Percentiles rank a stretch among this genome's conserved stretches.
These are phyloP conservation scores for Albizia julibrissin DNA, from an alignment of 306 rosid genomes.

Conservation along the genomic window DNA sequence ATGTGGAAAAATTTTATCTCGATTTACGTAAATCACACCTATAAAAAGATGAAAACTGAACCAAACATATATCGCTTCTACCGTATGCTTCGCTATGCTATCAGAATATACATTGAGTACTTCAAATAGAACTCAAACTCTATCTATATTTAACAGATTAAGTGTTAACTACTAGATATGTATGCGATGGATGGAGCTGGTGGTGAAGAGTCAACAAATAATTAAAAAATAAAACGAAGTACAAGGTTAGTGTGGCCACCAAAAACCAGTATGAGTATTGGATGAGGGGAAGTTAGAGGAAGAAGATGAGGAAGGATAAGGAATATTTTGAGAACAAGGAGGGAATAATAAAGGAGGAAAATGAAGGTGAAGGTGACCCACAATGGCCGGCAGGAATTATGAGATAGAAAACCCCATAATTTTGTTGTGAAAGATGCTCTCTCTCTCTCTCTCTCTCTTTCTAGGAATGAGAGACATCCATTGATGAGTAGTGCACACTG, in stretches of 20 bases:
- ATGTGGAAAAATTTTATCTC: too few relatives aligned
- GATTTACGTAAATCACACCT: too few relatives aligned
- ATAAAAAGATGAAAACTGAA: too few relatives aligned
- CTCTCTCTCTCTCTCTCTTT: background rate
- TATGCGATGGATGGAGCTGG: background rate
- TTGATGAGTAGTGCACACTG: background rate
- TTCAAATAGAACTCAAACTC: background rate
- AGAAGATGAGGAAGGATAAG: background rate
- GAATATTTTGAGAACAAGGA: background rate
- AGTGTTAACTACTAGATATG: background rate
- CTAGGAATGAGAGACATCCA: background rate
- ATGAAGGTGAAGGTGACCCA: background rate
- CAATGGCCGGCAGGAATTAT: constrained; percentile 22
- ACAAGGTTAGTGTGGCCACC: background rate
- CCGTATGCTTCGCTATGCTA: background rate
- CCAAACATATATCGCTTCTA: too few relatives aligned
- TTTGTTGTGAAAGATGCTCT: constrained; percentile 10
- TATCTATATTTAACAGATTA: background rate
- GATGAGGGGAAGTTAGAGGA: background rate
- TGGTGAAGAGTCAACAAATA: background rate
- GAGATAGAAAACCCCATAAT: constrained; percentile 14
- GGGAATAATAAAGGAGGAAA: background rate
- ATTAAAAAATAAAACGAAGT: background rate
- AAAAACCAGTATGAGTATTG: background rate
- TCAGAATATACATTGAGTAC: background rate